Conservation (phyloP, 1,139 yeast species). For the Geotrichum histeridarum region DNA sequence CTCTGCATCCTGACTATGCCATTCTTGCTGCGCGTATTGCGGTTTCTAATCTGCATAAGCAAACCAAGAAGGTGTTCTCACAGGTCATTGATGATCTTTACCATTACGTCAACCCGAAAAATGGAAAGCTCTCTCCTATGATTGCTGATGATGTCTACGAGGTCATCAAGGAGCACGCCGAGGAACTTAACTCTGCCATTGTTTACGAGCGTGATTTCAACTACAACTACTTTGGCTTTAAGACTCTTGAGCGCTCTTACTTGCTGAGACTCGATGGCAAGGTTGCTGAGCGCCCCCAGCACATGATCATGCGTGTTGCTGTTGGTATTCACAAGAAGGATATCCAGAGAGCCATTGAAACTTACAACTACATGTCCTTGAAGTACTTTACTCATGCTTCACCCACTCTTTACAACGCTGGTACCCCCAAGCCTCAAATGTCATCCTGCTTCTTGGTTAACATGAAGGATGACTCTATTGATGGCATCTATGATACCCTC, state of each 20-base stretch:
- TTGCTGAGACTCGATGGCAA: slow-evolving; percentile 63
- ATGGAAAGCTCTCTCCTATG: slow-evolving; percentile 73
- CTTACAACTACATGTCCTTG: slow-evolving; percentile 78
- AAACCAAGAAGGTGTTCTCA: slow-evolving; percentile 83
- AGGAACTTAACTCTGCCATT: slow-evolving; percentile 73
- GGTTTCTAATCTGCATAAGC: slow-evolving; percentile 85
- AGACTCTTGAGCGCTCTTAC: slow-evolving; percentile 80
- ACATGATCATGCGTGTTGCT: slow-evolving; percentile 82
- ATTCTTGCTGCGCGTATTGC: slow-evolving; percentile 93
- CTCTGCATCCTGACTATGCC: slow-evolving; percentile 94
- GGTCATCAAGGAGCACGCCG: slow-evolving; percentile 57
- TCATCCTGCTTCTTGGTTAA: slow-evolving; percentile 86
- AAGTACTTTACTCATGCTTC: slow-evolving; percentile 85
- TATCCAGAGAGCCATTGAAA: slow-evolving; percentile 65
- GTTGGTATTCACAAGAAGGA: slow-evolving; percentile 80
- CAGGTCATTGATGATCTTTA: slow-evolving; percentile 69
- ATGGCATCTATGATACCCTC: slow-evolving; percentile 81
- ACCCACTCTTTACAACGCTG: slow-evolving; percentile 85
- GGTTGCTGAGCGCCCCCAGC: slow-evolving; percentile 88
- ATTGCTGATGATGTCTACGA: slow-evolving; percentile 66
- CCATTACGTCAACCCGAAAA: slow-evolving; percentile 73
- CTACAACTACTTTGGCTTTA: slow-evolving; percentile 81
- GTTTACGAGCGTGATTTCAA: slow-evolving; percentile 79
- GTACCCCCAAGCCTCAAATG: slow-evolving; percentile 82
- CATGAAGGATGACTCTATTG: slow-evolving; percentile 86